Evolutionary conservation across 805 yeast species (phyloP), one percentile per base, ranked within the genome.

Genomic region (Metschnikowia noctiluminum): DNA sequence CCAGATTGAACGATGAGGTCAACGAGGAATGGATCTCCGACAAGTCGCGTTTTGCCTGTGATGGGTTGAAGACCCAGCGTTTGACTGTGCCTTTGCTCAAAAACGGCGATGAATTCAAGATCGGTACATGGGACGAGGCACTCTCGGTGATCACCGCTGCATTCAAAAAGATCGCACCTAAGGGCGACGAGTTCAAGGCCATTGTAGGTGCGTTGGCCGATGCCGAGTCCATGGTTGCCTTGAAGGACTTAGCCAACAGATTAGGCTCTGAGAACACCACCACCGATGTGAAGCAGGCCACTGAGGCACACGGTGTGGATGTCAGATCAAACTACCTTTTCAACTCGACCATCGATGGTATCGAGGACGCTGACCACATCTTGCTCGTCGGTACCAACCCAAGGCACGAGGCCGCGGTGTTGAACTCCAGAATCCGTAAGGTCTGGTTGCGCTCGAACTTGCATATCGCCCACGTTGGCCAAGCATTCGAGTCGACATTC

Each of bases 21-120:
- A 88, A 88, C 65, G 94, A 89, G 70, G 96, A 89, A 71, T 88
- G 96, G 96, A 85, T 88, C 60, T 82, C 89, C 41, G 96, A 88
- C 73, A 88, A 89, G 72, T 78, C 95, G 13, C 79, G 96, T 61
- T 88, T 84, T 63, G 90, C 95, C 31, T 82, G 82, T 60, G 96
- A 88, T 64, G 96, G 94, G 36, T 78, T 89, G 63, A 85, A 84
- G 72, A 85, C 89, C 49, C 96, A 88, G 75, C 80, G 96, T 62
- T 77, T 88, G 59, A 88, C 96, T 31, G 81, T 82, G 45, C 96
- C 96, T 15, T 76, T 88, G 63, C 75, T 88, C 60, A 83, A 83
- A 70, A 76, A 73, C 52, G 90, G 88, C 58, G 81, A 81, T 65
- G 70, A 72, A 47, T 89, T 88, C 65, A 82, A 80, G 60, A 77